These are phyloP conservation scores for Dioscorea cayenensis DNA, from an alignment of 116 monocot species.

Conservation along the genomic window DNA sequence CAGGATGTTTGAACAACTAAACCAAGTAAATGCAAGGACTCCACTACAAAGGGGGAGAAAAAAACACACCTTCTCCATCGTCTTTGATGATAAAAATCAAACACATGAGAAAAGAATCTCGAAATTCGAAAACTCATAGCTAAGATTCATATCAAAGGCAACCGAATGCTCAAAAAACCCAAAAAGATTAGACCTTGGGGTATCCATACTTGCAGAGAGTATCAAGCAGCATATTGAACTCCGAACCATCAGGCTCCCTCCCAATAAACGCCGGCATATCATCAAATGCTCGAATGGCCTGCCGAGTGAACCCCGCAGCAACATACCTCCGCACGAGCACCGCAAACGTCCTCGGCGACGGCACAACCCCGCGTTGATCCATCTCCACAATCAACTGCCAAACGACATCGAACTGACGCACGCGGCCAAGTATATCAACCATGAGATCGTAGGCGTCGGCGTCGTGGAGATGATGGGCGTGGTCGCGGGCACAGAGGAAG, in stretches of 20 bases:
- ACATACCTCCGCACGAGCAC: constrained; percentile 59
- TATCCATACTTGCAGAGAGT: constrained; percentile 95
- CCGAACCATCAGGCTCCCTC: constrained; percentile 34
- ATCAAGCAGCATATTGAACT: constrained; percentile 72
- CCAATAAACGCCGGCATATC: constrained; percentile 94
- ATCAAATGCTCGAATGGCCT: constrained; percentile 75
- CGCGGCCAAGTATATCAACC: constrained; percentile 62
- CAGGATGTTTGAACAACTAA: no score
- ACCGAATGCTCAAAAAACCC: neutral
- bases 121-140: no score
- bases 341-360: constrained; percentile 51
- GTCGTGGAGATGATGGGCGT: constrained; percentile 27
- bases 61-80: neutral
- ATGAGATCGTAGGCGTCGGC: constrained; percentile 60
- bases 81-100: neutral
- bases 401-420: constrained; percentile 77
- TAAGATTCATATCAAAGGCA: neutral
- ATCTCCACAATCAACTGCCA: constrained; percentile 86
- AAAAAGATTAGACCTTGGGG: constrained; percentile 46
- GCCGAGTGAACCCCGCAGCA: constrained; percentile 72
- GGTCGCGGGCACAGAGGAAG: constrained; percentile 67
- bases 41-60: no score
- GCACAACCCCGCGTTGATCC: constrained; percentile 44
- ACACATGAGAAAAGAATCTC: neutral
- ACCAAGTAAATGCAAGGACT: no score